These are phyloP conservation scores for Carpinus fangiana DNA, from an alignment of 306 rosid species.

Conservation along the genomic window DNA sequence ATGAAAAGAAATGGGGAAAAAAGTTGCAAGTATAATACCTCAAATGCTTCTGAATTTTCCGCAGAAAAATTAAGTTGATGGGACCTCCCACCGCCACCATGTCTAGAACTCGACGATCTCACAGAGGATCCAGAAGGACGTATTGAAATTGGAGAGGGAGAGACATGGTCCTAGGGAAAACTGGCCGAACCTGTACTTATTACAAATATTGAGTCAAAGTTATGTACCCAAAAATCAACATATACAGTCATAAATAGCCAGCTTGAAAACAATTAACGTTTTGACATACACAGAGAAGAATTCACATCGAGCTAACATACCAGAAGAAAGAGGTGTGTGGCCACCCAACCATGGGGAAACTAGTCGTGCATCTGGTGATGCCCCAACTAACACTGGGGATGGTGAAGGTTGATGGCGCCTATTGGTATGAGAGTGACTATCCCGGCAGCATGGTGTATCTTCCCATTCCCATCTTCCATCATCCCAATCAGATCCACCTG, in stretches of 20 bases:
- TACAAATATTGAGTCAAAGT: constrained; percentile 28
- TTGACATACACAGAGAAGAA: constrained; percentile 4
- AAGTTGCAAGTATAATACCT: constrained; percentile 46
- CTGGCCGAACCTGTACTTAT: constrained; percentile 53
- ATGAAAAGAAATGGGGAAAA: background rate
- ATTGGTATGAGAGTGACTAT: constrained; percentile 51
- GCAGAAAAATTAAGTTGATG: constrained; percentile 55
- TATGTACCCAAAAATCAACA: constrained; percentile 18
- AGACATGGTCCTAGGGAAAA: constrained; percentile 93
- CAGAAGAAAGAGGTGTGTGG: constrained; percentile 60
- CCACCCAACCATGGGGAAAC: constrained; percentile 97
- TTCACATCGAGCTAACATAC: constrained; percentile 46
- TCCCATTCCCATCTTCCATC: constrained; percentile 98
- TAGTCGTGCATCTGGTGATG: constrained; percentile 94
- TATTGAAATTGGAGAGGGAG: constrained; percentile 92
- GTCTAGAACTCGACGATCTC: constrained; percentile 60
- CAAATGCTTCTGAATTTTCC: constrained; percentile 43
- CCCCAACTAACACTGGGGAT: constrained; percentile 87
- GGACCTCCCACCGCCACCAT: constrained; percentile 60
- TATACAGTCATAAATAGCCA: constrained; percentile 17
- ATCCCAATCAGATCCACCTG: constrained; percentile 97
- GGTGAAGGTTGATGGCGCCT: constrained; percentile 84
- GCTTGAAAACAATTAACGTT: constrained; percentile 2
- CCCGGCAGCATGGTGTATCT: constrained; percentile 73
- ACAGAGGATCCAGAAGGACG: constrained; percentile 86